Base-by-base conservation (phyloP, 768 basidiomycete genomes). In the Calocybe cyanea region DNA sequence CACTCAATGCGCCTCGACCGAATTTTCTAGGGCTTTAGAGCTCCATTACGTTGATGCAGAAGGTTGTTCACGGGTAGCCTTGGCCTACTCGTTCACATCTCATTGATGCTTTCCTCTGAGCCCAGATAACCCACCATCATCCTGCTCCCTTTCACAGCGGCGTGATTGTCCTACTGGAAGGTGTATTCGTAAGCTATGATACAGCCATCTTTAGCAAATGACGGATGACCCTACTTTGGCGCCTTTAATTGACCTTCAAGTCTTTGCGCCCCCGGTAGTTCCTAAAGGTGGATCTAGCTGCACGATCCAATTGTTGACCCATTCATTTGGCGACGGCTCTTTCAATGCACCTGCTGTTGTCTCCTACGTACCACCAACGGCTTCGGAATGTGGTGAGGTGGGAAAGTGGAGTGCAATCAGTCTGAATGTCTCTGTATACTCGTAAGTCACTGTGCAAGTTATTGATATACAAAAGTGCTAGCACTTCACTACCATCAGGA, bases 401-500 rank as follows among this genome's bases (percentile, higher is more conserved):
- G 79, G 81, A 1, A 69, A 76, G 14, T 84, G 82, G 81, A 71
- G 76, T 4, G 77, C 73, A 0, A 70, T 83, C 25, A 75, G 71
- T 38, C 57, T 81, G 42, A 80, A 83, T 56, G 73, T 80, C 43
- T 78, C 81, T 0, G 79, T 77, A 19, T 76, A 71, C 10, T 79
- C 74, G 52, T 63, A 32, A 44, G 62, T 59, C 25, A 5, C 19
- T 17, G 11, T 3, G n/a, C 7, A 4, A 13, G 11, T 14, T 19
- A 6, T 10, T 17, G 8, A 8, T 30, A 10, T 15, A 6, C 28
- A 17, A 11, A 23, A 23, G 8, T 9, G 21, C 13, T 21, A 30
- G 10, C 30, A 17, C 34, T 20, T 43, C 23, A 41, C 32, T 4
- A 35, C n/a, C 31, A 14, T 21, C 13, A 63, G 60, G 10, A 80